A percentile compares a stretch with the other conserved stretches of the same genome.
Conservation (phyloP, 139 green algal species). For the Chlamydomonas sp. region DNA sequence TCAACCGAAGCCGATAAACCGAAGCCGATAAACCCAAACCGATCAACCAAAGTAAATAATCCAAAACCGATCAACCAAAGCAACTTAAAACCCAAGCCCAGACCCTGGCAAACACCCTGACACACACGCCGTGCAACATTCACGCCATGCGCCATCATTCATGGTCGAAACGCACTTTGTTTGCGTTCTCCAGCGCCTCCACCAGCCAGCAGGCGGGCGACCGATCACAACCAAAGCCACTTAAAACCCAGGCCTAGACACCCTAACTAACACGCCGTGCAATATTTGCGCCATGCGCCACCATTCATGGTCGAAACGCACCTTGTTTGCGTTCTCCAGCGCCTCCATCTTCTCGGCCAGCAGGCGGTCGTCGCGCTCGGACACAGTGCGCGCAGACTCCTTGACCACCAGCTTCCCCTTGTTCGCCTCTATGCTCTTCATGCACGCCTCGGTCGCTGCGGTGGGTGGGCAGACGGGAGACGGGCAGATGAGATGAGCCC, state of each 20-base stretch:
- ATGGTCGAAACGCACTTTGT: background rate
- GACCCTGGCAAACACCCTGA: too few relatives aligned
- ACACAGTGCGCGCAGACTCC: slow-evolving; percentile 86
- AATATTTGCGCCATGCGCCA: background rate
- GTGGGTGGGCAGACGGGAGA: background rate
- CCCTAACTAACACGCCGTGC: background rate
- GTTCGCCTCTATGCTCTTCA: slow-evolving; percentile 61
- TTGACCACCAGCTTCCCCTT: slow-evolving; percentile 90
- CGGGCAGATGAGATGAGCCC: too few relatives aligned
- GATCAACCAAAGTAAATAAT: too few relatives aligned
- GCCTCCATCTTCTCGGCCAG: slow-evolving; percentile 82
- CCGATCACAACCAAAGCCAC: background rate
- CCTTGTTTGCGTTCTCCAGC: slow-evolving; percentile 62
- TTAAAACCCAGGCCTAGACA: background rate
- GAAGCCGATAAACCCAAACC: too few relatives aligned
- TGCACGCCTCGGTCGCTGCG: slow-evolving; percentile 62
- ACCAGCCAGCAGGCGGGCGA: background rate
- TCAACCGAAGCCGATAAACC: too few relatives aligned
- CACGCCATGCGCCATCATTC: too few relatives aligned
- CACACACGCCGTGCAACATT: too few relatives aligned
- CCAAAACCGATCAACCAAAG: too few relatives aligned
- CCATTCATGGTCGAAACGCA: slow-evolving; percentile 19
- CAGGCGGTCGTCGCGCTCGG: slow-evolving; percentile 84
- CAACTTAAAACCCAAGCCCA: too few relatives aligned
- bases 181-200: background rate